Evolutionary conservation across 164 flowering plant species (phyloP), one percentile per base, ranked within the genome.

Genomic region (Magnolia officinalis): DNA sequence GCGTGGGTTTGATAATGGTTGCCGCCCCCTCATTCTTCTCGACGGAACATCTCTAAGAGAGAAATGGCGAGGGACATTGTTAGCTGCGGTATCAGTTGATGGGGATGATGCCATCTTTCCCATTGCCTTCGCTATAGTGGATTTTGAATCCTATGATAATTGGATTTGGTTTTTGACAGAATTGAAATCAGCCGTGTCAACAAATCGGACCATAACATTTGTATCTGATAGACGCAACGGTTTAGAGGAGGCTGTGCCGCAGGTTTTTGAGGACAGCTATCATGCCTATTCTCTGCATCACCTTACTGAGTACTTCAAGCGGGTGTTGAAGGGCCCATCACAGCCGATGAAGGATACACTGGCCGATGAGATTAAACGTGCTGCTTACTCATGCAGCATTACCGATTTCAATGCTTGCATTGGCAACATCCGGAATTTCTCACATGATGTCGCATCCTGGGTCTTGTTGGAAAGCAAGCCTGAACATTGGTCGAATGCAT

Each of bases 401-500:
- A 92, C 88, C 21, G 82, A 64, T 14, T 92, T 89, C 52, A 82
- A 87, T 65, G 81, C 72, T 31, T 84, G 87, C 74, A 70, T 78
- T 4, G 87, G 89, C 24, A 91, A 79, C 79, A 86, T 92, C 29
- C 90, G 84, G 77, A 82, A 83, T 50, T 87, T 92, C 31, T 89
- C 94, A 9, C 87, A 79, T 3, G 96, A 90, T 70, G 97, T 92
- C 70, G 88, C 81, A 79, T 73, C 84, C 55, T 91, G 97, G 97
- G 88, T 90, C n/a, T 49, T 84, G 11, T 49, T 84, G 11, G 82
- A 82, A 50, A 90, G 88, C 75, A 88, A 88, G 76, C 92, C 94
- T 14, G 83, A 87, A 50, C 90, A 89, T 67, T 93, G 96, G 96
- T 91, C 98, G 11, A 91, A 91, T 86, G 85, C 92, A 11, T 90